Evolutionary conservation across 1,284 basidiomycete species (phyloP).

Genomic region (Trametes sp.): DNA sequence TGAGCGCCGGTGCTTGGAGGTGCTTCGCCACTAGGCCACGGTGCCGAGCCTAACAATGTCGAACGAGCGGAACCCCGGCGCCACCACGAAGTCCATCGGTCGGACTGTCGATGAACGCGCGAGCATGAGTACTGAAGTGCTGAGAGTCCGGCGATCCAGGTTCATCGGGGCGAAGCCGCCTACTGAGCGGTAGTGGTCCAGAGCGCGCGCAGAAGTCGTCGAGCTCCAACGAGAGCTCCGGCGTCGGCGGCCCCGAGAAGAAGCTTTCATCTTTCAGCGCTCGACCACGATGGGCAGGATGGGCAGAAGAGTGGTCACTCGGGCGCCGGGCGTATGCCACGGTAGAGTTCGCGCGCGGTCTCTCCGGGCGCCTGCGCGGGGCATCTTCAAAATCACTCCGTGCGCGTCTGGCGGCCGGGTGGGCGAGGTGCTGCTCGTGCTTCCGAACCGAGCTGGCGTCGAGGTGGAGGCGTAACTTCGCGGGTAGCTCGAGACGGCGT

Average conservation of each 20-base stretch:
- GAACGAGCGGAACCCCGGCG: not conserved
- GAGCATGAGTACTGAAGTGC: not conserved
- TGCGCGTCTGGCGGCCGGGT: not conserved
- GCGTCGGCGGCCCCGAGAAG: not conserved
- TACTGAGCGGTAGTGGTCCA: slow-evolving; percentile 20
- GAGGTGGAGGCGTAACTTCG: not conserved
- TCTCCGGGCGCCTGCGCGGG: slow-evolving; percentile 18
- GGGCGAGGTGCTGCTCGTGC: not conserved
- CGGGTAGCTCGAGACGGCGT: not conserved
- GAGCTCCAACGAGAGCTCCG: not conserved
- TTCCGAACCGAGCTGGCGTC: not conserved
- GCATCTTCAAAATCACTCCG: slow-evolving; percentile 21
- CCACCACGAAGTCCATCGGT: not conserved
- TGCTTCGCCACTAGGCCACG: not conserved
- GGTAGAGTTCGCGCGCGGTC: slow-evolving; percentile 7
- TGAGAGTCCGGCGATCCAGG: slow-evolving; percentile 20
- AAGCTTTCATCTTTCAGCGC: too few species aligned
- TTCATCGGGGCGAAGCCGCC: slow-evolving; percentile 26
- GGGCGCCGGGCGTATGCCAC: slow-evolving; percentile 17
- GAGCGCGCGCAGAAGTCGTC: slow-evolving; percentile 15
- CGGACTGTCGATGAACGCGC: not conserved
- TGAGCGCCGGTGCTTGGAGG: not conserved
- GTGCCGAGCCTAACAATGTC: not conserved
- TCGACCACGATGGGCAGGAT: too few species aligned
- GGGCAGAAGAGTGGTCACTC: not conserved